Percentiles rank a stretch among this genome's conserved stretches.
These are phyloP conservation scores for Trapa incisa DNA, from an alignment of 345 rosid species.

Conservation along the genomic window DNA sequence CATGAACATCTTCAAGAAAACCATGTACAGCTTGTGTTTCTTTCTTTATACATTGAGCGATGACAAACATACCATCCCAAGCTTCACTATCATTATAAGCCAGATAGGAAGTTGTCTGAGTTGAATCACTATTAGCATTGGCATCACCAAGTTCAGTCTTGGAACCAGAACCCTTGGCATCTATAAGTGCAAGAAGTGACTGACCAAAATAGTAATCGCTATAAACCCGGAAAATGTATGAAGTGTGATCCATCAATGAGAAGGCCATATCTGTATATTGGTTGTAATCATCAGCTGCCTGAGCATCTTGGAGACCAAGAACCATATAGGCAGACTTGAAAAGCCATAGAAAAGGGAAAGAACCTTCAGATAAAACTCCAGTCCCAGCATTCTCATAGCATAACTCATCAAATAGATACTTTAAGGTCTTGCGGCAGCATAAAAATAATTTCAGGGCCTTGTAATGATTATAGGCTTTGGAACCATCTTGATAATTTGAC, in stretches of 20 bases:
- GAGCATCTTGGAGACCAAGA: conserved; percentile 23
- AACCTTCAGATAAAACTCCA: conserved; percentile 29
- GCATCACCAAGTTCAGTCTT: conserved; percentile 18
- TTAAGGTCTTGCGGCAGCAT: conserved; percentile 64
- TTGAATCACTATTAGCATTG: conserved; percentile 11
- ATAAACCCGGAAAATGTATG: conserved; percentile 37
- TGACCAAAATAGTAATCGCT: conserved; percentile 31
- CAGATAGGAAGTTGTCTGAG: conserved; percentile 10
- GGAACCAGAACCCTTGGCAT: conserved; percentile 13
- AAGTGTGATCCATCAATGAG: conserved; percentile 77
- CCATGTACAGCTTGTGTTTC: conserved; percentile 34
- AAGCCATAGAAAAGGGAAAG: conserved; percentile 51
- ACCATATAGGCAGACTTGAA: conserved; percentile 45
- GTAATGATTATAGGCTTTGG: conserved; percentile 16
- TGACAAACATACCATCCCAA: conserved; percentile 26
- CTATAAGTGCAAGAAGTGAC: conserved; percentile 14
- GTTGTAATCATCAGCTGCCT: conserved; percentile 10
- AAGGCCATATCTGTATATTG: conserved; percentile 23
- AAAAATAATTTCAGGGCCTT: conserved; percentile 48
- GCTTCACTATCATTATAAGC: conserved; percentile 25
- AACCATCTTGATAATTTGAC: conserved; percentile 19
- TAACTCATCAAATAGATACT: conserved; percentile 34
- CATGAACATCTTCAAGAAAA: conserved; percentile 26
- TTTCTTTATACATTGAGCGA: conserved; percentile 44
- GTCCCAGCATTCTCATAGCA: conserved; percentile 28